A percentile compares a stretch with the other conserved stretches of the same genome.
phyloP scores from a whole-genome alignment of 495 filamentous ascomycete genomes.

The Penicillium roqueforti region DNA sequence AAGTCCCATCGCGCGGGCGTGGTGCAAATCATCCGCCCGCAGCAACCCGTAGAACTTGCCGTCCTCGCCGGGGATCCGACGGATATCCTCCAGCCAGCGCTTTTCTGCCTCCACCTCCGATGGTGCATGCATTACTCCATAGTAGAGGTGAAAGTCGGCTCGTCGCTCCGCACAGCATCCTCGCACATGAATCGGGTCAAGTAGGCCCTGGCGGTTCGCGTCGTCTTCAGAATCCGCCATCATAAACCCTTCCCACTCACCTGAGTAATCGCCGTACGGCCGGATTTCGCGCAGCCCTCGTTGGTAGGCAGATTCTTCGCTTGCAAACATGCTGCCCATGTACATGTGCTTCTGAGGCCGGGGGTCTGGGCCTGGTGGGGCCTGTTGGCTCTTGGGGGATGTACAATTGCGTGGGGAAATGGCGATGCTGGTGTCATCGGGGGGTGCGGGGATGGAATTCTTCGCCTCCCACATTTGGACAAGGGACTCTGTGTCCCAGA shows the following conservation, averaged over 20 bases:
- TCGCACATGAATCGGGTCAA: background rate
- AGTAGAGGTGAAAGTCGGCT: background rate
- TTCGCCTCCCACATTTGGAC: background rate
- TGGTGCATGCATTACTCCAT: background rate
- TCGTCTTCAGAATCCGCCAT: background rate
- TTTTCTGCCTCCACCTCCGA: background rate
- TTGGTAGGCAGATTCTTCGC: background rate
- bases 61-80: background rate
- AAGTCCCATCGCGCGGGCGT: background rate
- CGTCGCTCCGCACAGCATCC: background rate
- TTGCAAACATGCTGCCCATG: background rate
- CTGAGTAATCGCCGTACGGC: background rate
- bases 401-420: background rate
- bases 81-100: background rate
- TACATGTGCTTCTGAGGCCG: background rate
- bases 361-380: background rate
- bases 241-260: conserved; percentile 1
- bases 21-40: background rate
- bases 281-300: background rate
- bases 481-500: conserved; percentile 5
- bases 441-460: background rate
- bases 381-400: background rate
- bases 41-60: background rate
- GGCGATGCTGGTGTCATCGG: background rate
- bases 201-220: background rate